A percentile compares a stretch with the other conserved stretches of the same genome.
phyloP scores from a whole-genome alignment of 805 yeast species.

The Tetrapisispora pingtungensis region DNA sequence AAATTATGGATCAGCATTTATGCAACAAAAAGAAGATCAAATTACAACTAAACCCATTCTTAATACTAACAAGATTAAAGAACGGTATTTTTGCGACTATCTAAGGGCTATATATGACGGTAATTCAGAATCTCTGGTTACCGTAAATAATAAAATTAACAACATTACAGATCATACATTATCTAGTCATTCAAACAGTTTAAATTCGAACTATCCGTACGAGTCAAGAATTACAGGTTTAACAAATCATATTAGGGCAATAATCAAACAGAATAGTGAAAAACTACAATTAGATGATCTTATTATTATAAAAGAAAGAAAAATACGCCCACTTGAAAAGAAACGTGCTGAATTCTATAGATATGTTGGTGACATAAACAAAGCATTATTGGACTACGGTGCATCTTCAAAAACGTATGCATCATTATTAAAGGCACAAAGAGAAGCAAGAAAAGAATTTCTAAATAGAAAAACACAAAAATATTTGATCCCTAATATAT shows the following conservation, averaged over 20 bases:
- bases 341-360: conserved; percentile 15
- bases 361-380: conserved; percentile 18
- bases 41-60: neutral
- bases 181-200: neutral
- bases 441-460: conserved; percentile 11
- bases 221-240: conserved; percentile 7
- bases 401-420: conserved; percentile 36
- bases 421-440: conserved; percentile 30
- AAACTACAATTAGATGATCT: conserved; percentile 14
- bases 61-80: neutral
- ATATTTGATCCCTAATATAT: conserved; percentile 22
- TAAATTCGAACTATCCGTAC: conserved; percentile 1
- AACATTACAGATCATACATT: conserved; percentile 6
- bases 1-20: conserved; percentile 33
- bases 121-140: neutral
- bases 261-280: conserved; percentile 9
- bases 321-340: conserved; percentile 19
- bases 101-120: conserved; percentile 30
- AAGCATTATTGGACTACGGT: conserved; percentile 24
- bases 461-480: neutral
- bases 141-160: neutral
- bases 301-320: conserved; percentile 22
- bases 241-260: conserved; percentile 22
- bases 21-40: conserved; percentile 3
- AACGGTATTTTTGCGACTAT: conserved; percentile 24